Evolutionary conservation across 2,329 filamentous ascomycete species (phyloP), one percentile per base, ranked within the genome.

Genomic region (Penicillium sp.): DNA sequence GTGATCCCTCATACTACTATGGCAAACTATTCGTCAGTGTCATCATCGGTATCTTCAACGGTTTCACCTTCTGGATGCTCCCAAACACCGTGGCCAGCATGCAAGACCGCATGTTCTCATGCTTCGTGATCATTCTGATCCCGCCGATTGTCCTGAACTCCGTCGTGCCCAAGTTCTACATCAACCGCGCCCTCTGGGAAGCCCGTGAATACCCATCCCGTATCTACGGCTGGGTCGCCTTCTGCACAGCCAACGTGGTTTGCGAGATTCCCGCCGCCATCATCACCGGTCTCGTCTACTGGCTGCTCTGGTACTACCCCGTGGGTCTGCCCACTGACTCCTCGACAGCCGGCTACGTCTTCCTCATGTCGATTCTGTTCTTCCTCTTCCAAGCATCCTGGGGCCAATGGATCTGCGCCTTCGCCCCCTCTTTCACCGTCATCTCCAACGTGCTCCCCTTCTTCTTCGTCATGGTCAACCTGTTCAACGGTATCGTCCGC

Each of bases 331-430:
- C 87, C 0, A 77, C 77, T 0, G 81, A 86, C 52, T 79, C 81
- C 29, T 77, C 78, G 1, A 81, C 81, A 0, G 80, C 86, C 0
- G 88, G 88, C 10, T 92, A 91, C 66, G 80, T 85, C 13, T 92
- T 87, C 72, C 71, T 92, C 24, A 90, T 93, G 85, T 81, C 81
- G 0, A 72, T 91, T 62, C 77, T 92, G 0, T 90, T 90, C 72
- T 89, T 83, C 74, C 68, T 91, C 6, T 91, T 90, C 76, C 80
- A 84, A 66, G 80, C 79, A 28, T 83, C 77, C 57, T 91, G 84
- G 87, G 89, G 86, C 18, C 88, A 90, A 66, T 92, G 87, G 87
- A 89, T 93, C 58, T 87, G 84, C 55, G 88, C 89, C 0, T 90
- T 90, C 67, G 86, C 88, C 0, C 87, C 88, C 0, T 84, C 78